Percentiles rank a stretch among this genome's conserved stretches.
These are phyloP conservation scores for Cyclotella cryptica DNA, from an alignment of 108 stramenopile genomes.

Conservation along the genomic window DNA sequence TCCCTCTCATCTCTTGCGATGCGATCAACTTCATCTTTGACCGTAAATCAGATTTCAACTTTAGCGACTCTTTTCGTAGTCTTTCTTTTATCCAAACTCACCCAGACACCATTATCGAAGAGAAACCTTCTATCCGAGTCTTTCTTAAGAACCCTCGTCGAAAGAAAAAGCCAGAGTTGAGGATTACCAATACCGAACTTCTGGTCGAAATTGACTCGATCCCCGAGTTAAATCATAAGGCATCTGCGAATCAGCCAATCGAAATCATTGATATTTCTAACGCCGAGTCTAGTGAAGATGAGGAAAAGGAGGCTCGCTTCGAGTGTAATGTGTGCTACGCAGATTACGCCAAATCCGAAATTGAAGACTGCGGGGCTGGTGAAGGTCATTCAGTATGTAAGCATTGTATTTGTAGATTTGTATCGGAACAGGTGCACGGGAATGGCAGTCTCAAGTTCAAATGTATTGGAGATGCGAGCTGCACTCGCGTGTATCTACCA, in stretches of 20 bases:
- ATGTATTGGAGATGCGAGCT: constrained; percentile 20
- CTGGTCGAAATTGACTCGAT: constrained; percentile 15
- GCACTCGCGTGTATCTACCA: constrained; percentile 7
- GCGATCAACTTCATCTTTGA: constrained; percentile 9
- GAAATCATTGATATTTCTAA: constrained; percentile 13
- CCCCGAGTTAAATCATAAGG: constrained; percentile 19
- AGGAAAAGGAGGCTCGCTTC: constrained; percentile 2
- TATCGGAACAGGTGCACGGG: constrained; percentile 27
- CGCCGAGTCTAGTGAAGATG: constrained; percentile 20
- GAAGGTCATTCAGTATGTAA: constrained; percentile 20
- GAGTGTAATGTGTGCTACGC: constrained; percentile 33
- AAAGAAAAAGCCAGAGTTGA: neutral
- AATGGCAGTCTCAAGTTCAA: constrained; percentile 28
- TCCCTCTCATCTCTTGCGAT: constrained; percentile 2
- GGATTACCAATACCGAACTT: neutral
- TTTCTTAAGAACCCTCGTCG: neutral
- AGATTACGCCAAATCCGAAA: constrained; percentile 22
- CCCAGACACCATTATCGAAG: neutral
- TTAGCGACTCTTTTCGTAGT: constrained; percentile 3
- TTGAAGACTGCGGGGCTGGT: constrained; percentile 12
- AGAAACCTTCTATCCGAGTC: neutral
- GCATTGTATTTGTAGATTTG: constrained; percentile 26
- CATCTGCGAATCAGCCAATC: neutral
- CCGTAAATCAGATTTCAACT: neutral
- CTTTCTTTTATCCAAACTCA: neutral